A percentile compares a stretch with the other conserved stretches of the same genome.
phyloP scores from a whole-genome alignment of 2,329 filamentous ascomycete species.

The Colletotrichum australisinense region DNA sequence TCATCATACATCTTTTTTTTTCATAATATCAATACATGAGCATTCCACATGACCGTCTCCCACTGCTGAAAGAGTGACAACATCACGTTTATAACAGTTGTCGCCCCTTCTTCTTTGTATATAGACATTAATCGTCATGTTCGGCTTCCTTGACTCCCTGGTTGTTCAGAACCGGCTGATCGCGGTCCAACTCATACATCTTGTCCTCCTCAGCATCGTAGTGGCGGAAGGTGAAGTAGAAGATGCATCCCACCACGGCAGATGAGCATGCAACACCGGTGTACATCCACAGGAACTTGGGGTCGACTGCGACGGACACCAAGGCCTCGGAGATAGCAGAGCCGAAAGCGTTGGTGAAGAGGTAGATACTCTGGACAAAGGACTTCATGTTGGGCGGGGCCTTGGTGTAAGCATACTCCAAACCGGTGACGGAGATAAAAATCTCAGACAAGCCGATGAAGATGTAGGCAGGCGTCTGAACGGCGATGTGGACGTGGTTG shows the following conservation, averaged over 20 bases:
- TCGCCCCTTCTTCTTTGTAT: too few relatives aligned
- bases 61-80: neutral
- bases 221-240: slow-evolving; percentile 58
- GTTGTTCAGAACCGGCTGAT: slow-evolving; percentile 42
- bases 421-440: slow-evolving; percentile 73
- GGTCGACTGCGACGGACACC: slow-evolving; percentile 62
- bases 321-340: slow-evolving; percentile 68
- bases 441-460: slow-evolving; percentile 70
- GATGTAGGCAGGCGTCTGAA: slow-evolving; percentile 65
- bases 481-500: slow-evolving; percentile 64
- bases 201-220: slow-evolving; percentile 51
- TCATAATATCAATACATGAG: slow-evolving; percentile 2
- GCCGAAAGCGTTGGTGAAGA: slow-evolving; percentile 69
- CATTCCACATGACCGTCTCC: neutral
- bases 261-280: slow-evolving; percentile 64
- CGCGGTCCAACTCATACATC: slow-evolving; percentile 52
- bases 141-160: slow-evolving; percentile 17
- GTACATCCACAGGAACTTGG: slow-evolving; percentile 76
- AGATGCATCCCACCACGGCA: slow-evolving; percentile 60
- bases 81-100: too few relatives aligned
- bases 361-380: slow-evolving; percentile 68
- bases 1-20: neutral
- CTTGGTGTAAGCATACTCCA: slow-evolving; percentile 81
- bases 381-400: slow-evolving; percentile 77
- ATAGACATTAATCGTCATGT: neutral